Evolutionary conservation across 768 basidiomycete genomes (phyloP), one percentile per base, ranked within the genome.

Genomic region (Clavulina sp.): DNA sequence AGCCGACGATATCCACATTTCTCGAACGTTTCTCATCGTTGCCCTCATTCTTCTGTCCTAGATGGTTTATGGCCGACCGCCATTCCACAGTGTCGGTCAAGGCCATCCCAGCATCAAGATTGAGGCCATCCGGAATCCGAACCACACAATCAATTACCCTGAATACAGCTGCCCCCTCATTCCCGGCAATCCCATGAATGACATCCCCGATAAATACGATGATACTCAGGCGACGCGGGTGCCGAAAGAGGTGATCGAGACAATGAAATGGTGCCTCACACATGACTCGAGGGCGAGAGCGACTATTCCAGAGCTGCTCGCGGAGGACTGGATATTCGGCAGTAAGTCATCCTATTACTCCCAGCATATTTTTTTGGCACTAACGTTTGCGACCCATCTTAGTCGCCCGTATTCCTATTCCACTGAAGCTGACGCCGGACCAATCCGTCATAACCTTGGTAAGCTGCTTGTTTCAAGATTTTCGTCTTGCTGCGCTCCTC

Each of bases 31-130:
- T 13, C 24, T 49, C 13, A 23, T 49, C 31, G 7, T 46, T 16
- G 24, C 9, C 7, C 13, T 13, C 7, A 7, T 13, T 16, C 7
- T 23, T 13, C 7, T 49, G 48, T 28, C 31, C 16, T 33, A 49
- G 62, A 96, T 99, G 89, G 76, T 96, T 7, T 97, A 97, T 60
- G 89, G 93, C 18, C 77, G 78, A 19, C 84, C 89, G 0, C 93
- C 93, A 2, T 99, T 97, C 71, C 78, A 84, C 34, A 79, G 84
- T 56, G 73, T 93, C 19, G 75, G 77, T 3, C n/a, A n/a, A n/a
- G n/a, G n/a, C n/a, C n/a, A n/a, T n/a, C 73, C 91, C 33, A 77
- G 76, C 47, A 81, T 85, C 60, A 96, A 95, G 69, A 91, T 96
- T 84, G 81, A 81, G 57, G 84, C 84, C 5, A 99, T 99, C 58